Conservation (phyloP, 163 green algal species). For the Scenedesmus sp. region DNA sequence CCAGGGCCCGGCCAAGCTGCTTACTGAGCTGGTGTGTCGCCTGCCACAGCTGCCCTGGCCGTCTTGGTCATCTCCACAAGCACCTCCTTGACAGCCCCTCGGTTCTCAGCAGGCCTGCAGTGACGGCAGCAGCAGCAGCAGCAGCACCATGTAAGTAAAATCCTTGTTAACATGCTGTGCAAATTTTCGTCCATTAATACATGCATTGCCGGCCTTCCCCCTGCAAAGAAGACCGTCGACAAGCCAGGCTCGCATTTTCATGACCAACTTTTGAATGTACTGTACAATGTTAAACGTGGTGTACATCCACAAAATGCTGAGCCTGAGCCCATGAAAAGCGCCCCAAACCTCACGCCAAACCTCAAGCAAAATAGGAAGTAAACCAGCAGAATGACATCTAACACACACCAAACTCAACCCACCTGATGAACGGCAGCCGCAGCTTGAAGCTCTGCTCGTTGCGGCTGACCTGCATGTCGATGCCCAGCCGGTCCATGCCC, state of each 20-base stretch:
- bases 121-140: background rate
- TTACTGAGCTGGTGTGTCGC: background rate
- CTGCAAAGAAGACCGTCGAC: too few relatives aligned
- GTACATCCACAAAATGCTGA: too few relatives aligned
- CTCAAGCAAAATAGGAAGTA: background rate
- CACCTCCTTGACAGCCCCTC: conserved; percentile 72
- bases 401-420: background rate
- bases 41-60: conserved; percentile 53
- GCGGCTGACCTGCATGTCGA: conserved; percentile 58
- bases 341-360: too few relatives aligned
- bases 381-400: background rate
- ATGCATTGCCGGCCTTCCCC: too few relatives aligned
- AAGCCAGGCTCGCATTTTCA: too few relatives aligned
- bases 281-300: too few relatives aligned
- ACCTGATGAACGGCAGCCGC: conserved; percentile 62
- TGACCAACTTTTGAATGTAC: too few relatives aligned
- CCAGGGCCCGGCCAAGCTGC: too few relatives aligned
- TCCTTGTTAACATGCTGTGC: too few relatives aligned
- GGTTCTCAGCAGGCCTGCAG: conserved; percentile 67
- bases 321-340: too few relatives aligned
- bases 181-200: too few relatives aligned
- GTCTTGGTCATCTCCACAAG: conserved; percentile 79
- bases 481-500: conserved; percentile 74
- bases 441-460: conserved; percentile 60
- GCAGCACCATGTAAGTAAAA: too few relatives aligned